Evolutionary conservation across 441 rosid genomes (phyloP), one percentile per base, ranked within the genome.

Genomic region (Daphne laureola): DNA sequence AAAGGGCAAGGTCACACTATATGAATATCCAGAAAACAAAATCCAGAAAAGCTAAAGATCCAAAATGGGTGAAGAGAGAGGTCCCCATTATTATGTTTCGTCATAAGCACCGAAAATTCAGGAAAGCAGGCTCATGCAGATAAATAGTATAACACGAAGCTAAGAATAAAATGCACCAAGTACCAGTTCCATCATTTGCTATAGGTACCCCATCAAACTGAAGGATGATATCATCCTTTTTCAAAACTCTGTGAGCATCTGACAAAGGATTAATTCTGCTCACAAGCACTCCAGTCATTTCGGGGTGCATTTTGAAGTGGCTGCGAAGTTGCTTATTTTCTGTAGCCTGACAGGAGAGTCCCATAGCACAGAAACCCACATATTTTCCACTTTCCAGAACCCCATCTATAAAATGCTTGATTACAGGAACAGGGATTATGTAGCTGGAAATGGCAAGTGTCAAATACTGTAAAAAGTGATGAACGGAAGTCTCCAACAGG

Each of bases 161-260:
- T 27, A 8, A 1, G 12, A 48, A 40, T 40, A 41, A 15, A 31
- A 25, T n/a, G 3, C 14, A 46, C 46, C 46, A 15, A 23, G 31
- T 81, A 90, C 96, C 88, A 50, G 92, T 84, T 72, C 94, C 96
- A 78, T 87, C 92, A 72, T 78, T 90, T 69, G 96, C 92, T 67
- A 90, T 80, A 49, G 77, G 78, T 51, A 85, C 84, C 38, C 78
- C 81, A 70, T 90, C 98, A 65, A 87, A 90, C 26, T 78, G 68
- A 53, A 87, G 85, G 60, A 90, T 67, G 52, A 90, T 73, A 63
- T 90, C 96, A 65, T 87, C 94, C 64, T 81, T 90, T 60, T 71
- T 81, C 59, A 87, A 62, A 59, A 76, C 64, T 55, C 25, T 62
- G 23, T 74, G 55, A 44, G 90, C 86, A 71, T 81, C 70, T 5